Base-by-base conservation (phyloP, 2,329 filamentous ascomycete species). In the Tolypocladium pustulatum region DNA sequence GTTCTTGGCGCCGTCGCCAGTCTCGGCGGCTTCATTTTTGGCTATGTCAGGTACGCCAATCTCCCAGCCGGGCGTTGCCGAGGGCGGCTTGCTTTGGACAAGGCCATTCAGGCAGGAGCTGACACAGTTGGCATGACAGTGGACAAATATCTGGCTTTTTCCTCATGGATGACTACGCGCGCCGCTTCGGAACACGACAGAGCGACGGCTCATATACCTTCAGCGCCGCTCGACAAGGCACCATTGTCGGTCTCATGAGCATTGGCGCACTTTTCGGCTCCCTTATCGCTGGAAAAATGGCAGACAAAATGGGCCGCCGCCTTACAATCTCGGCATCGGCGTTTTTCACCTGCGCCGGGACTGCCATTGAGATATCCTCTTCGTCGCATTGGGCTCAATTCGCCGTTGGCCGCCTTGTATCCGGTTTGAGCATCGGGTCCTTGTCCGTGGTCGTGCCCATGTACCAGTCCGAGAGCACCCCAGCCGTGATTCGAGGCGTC, bases 381-480 rank as follows among this genome's bases (percentile, higher is more conserved):
- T 65, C 72, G 1, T 67, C 63, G 3, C 71, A 71, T 51, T 89
- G 86, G 86, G 82, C 80, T 60, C 86, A 88, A 65, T 80, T 88
- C 59, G 84, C 84, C 34, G 70, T 86, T 22, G 86, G 86, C 54
- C 78, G 86, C 52, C 78, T 85, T 63, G 78, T 87, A n/a, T 86
- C 84, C 30, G 86, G 86, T 63, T 68, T 87, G 2, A 85, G 85
- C 25, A 83, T 89, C 54, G 86, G 86, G 34, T 78, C 81, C 25
- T 75, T 88, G 0, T 86, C 82, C 7, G 85, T 87, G 49, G 74
- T 83, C 32, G 83, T 86, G 1, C 84, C 84, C 54, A 85, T 89
- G 82, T 89, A 89, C 65, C 84, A 88, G 68, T 82, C 79, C 20
- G 86, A 89, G 70, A 84, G 80, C 58, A 81, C 82, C 3, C 86